These are phyloP conservation scores for Dimocarpus longan DNA, from an alignment of 345 rosid genomes.

Conservation along the genomic window DNA sequence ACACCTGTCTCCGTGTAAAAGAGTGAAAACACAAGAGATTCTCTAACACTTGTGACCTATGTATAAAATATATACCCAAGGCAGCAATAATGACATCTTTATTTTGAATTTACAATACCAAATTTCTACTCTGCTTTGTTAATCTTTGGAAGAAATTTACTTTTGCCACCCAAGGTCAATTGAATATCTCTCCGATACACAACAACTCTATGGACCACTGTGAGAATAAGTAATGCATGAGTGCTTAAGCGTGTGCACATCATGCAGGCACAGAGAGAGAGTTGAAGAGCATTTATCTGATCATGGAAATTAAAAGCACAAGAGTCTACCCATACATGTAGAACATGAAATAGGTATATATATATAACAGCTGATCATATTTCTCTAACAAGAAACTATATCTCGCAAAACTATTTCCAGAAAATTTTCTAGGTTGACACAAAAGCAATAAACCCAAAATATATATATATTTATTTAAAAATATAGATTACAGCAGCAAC, in stretches of 20 bases:
- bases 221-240: background rate
- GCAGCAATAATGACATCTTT: background rate
- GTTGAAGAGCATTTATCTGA: background rate
- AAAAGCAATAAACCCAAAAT: background rate
- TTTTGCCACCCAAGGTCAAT: background rate
- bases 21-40: background rate
- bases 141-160: background rate
- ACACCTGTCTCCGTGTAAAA: background rate
- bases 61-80: slow-evolving; percentile 2
- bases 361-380: background rate
- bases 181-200: background rate
- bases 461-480: background rate
- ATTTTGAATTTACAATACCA: background rate
- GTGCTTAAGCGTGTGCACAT: background rate
- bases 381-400: slow-evolving; percentile 1
- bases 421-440: background rate
- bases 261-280: background rate
- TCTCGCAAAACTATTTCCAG: background rate
- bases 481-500: slow-evolving; percentile 2
- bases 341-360: background rate
- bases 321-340: background rate
- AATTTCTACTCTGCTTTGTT: background rate
- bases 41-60: slow-evolving; percentile 18
- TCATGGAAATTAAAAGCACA: background rate
- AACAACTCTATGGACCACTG: background rate